Conservation (phyloP, 441 rosid genomes). For the Sinapis alba region DNA sequence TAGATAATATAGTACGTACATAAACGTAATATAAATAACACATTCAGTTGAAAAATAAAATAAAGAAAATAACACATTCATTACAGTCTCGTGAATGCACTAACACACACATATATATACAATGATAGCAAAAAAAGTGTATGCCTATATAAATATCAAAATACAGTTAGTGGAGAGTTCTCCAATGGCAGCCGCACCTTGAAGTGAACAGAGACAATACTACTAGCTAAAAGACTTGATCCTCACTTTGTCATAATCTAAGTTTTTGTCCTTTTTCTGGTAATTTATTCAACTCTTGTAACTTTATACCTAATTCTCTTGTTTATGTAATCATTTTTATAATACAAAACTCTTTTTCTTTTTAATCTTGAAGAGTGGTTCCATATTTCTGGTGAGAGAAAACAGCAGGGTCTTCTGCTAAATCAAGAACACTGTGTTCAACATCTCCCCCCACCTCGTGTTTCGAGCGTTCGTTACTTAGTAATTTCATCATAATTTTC, state of each 20-base stretch:
- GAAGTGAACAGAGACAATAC: conserved; percentile 25
- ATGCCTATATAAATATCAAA: background rate
- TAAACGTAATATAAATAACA: background rate
- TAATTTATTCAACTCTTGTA: conserved; percentile 18
- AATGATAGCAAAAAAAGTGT: background rate
- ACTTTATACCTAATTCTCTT: conserved; percentile 28
- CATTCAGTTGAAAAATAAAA: no score
- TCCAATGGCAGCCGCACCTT: conserved; percentile 27
- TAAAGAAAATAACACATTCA: conserved; percentile 19
- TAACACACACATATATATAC: background rate
- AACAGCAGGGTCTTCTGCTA: conserved; percentile 24
- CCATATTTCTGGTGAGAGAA: conserved; percentile 33
- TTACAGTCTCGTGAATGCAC: conserved; percentile 36
- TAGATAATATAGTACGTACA: background rate
- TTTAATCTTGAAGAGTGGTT: conserved; percentile 13
- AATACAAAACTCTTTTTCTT: background rate
- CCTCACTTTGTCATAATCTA: conserved; percentile 8
- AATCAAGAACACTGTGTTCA: conserved; percentile 31
- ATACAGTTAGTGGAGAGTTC: conserved; percentile 8
- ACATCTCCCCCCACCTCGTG: conserved; percentile 15
- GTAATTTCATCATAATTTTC: background rate
- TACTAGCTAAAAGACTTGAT: background rate
- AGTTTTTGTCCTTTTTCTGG: conserved; percentile 3
- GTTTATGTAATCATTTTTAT: background rate
- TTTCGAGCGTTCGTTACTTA: conserved; percentile 24